phyloP scores from a whole-genome alignment of 331 rosid genomes.

The Quercus tomentella region DNA sequence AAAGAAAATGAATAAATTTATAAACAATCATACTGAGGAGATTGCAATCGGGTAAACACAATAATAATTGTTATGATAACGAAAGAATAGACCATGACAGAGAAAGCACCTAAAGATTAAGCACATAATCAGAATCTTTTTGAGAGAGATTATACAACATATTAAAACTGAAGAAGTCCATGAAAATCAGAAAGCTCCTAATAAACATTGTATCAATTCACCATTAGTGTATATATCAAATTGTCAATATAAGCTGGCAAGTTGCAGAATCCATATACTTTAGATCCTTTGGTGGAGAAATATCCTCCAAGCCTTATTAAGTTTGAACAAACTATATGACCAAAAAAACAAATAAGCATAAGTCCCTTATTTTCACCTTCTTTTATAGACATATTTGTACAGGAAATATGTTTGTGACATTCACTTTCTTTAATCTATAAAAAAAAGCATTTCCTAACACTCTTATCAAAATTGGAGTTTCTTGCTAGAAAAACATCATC shows the following conservation, averaged over 20 bases:
- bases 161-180: not conserved
- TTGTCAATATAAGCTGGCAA: not conserved
- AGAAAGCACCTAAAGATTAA: not conserved
- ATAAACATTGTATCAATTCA: not conserved
- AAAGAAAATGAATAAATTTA: conserved; percentile 25
- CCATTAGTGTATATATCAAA: not conserved
- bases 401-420: not conserved
- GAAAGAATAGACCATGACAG: not conserved
- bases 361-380: not conserved
- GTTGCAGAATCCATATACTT: not conserved
- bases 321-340: not conserved
- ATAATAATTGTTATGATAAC: not conserved
- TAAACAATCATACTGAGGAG: not conserved
- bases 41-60: not conserved
- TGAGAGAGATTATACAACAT: not conserved
- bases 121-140: not conserved
- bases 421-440: not conserved
- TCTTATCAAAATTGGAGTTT: not conserved
- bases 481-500: not conserved
- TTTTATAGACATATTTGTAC: not conserved
- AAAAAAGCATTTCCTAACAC: not conserved
- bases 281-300: not conserved
- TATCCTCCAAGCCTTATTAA: not conserved
- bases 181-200: not conserved
- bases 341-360: not conserved